phyloP scores from a whole-genome alignment of 1,284 basidiomycete genomes.

The Neotropicomus parvogracilis region DNA sequence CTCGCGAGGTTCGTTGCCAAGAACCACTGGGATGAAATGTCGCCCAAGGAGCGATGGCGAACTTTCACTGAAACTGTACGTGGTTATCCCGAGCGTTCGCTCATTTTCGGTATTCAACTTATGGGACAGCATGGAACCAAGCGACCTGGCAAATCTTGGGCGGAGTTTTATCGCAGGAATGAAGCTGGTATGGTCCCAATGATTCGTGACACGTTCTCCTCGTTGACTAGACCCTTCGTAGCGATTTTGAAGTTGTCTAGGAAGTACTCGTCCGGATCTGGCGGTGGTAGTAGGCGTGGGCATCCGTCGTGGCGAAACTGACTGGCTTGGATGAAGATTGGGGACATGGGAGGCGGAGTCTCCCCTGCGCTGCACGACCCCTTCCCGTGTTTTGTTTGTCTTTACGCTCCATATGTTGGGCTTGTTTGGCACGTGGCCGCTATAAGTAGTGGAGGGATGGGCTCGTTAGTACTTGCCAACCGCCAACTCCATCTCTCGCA shows the following conservation, averaged over 20 bases:
- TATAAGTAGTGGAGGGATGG: conserved; percentile 26
- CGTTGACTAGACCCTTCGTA: conserved; percentile 12
- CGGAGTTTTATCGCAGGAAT: conserved; percentile 52
- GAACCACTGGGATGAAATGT: conserved; percentile 41
- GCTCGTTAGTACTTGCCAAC: conserved; percentile 25
- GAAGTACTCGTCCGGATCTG: conserved; percentile 15
- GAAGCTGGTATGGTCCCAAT: conserved; percentile 41
- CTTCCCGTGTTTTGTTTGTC: conserved; percentile 5
- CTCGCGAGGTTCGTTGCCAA: conserved; percentile 55
- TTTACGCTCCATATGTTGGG: conserved; percentile 1
- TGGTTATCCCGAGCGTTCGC: conserved; percentile 5
- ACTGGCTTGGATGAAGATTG: conserved; percentile 19
- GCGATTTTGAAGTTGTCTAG: conserved; percentile 27
- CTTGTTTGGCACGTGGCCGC: conserved; percentile 25
- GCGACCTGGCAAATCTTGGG: conserved; percentile 56
- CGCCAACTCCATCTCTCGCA: conserved; percentile 7
- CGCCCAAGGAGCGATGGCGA: conserved; percentile 50
- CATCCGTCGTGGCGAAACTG: conserved; percentile 23
- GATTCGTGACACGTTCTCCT: conserved; percentile 2
- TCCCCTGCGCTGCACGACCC: not conserved
- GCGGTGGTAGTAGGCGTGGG: conserved; percentile 15
- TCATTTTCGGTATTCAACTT: not conserved
- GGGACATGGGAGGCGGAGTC: conserved; percentile 25
- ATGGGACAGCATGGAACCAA: conserved; percentile 38
- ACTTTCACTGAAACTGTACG: conserved; percentile 48